Evolutionary conservation across 192 early-diverging fungal species (phyloP), one percentile per base, ranked within the genome.

Genomic region (Mortierella claussenii): DNA sequence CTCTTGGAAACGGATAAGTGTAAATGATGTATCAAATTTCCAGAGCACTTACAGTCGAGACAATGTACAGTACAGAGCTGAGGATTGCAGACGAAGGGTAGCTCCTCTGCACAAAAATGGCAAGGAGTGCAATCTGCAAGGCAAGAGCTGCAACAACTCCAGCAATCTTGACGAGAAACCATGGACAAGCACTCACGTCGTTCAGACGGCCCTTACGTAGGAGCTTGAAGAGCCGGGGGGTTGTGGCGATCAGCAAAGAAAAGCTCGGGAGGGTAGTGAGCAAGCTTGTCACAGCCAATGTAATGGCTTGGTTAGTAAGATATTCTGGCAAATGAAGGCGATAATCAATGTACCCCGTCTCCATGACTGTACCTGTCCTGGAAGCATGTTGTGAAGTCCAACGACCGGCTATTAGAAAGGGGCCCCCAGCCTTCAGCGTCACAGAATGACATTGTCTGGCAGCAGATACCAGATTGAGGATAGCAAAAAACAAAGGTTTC

Each of bases 381-480:
- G 26, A 69, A 69, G 20, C 68, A 69, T 15, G 49, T 21, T 3
- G 50, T 49, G 30, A 69, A 61, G 30, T 69, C 68, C 68, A 69
- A 50, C 10, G 8, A 37, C 11, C 68, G 57, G 9, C 42, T 57
- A 9, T n/a, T 28, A 34, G 55, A 59, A 28, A 61, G 58, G 43
- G 55, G 50, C 7, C 47, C 40, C 68, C 68, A 69, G 3, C 58
- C 68, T 47, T 69, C 68, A 12, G n/a, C 58, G 43, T 55, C 68
- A 34, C 68, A 69, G 23, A 54, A 69, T 11, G 58, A 27, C 58
- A 54, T 31, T 10, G 42, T 53, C 20, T 1, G 4, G 11, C 11
- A 48, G 32, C 43, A 33, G 32, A 33, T 31, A 18, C 8, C 18
- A 17, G 15, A 54, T 31, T 33, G 23, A 21, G 21, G 21, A 49